Evolutionary conservation across 768 basidiomycete species (phyloP), one percentile per base, ranked within the genome.

Genomic region (Lenzites betulinus): DNA sequence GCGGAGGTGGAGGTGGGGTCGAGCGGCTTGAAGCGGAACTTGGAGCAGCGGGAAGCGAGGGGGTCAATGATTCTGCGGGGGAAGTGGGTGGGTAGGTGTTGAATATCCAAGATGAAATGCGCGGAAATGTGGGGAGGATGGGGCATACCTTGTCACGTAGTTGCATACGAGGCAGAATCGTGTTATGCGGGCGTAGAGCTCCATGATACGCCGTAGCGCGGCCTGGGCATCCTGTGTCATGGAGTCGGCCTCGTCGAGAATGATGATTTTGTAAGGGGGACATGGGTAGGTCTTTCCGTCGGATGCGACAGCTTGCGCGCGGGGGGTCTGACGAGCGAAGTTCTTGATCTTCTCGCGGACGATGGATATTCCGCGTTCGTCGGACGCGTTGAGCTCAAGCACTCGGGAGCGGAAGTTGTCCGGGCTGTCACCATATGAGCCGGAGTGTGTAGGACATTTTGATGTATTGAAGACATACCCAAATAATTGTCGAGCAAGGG

Each of bases 151-250:
- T 4, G 97, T 99, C 47, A 99, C 97, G 73, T 98, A 99, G 78
- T 99, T 99, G 78, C 97, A 99, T 18, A 98, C 93, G 22, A 99
- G 79, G 74, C 97, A 99, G 77, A 99, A 99, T 5, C 97, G 83
- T 33, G 97, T 99, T 71, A 98, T 98, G 57, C 90, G 84, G 18
- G 93, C 93, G 69, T 98, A 95, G n/a, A 88, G 95, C 75, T 99
- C 97, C 97, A 99, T 99, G 71, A 98, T 98, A n/a, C 97, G 85
- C 42, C 97, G 83, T 41, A 99, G 79, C 0, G 97, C 97, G 35
- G 90, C 95, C 73, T 99, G 97, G 5, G 97, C 97, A 71, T 99
- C 97, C 76, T 98, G 96, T 6, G 97, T 99, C 97, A 99, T 99
- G 6, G 94, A 96, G 73, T 99, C 97, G 22, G 97, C 97, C 76